These are phyloP conservation scores for Colletotrichum gigasporum DNA, from an alignment of 2,329 filamentous ascomycete species.

Conservation along the genomic window DNA sequence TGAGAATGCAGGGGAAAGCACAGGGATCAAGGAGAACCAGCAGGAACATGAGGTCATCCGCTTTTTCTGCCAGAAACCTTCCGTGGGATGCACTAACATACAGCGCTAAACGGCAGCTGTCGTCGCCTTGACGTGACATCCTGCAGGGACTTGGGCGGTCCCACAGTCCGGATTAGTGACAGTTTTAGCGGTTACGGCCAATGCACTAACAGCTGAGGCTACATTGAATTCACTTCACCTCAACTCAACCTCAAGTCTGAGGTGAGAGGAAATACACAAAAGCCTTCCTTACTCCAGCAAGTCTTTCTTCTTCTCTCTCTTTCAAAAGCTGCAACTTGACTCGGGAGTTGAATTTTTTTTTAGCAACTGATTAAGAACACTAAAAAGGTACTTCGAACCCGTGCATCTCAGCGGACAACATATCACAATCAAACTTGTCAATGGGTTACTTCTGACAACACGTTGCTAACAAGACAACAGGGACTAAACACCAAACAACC, in stretches of 20 bases:
- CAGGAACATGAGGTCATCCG: conserved; percentile 27
- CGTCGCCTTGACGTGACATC: not conserved
- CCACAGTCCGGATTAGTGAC: conserved; percentile 3
- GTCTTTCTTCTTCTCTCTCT: not conserved
- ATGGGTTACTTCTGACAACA: not conserved
- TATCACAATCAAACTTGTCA: not conserved
- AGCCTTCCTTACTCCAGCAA: no score
- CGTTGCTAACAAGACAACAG: not conserved
- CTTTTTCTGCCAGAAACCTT: conserved; percentile 2
- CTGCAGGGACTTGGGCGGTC: not conserved
- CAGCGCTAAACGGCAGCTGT: not conserved
- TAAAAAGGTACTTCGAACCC: not conserved
- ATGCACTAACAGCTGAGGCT: conserved; percentile 1
- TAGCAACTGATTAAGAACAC: no score
- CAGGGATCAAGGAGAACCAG: conserved; percentile 10
- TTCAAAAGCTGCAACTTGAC: not conserved
- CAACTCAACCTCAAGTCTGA: not conserved
- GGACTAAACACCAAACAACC: not conserved
- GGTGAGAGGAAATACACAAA: not conserved
- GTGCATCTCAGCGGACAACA: not conserved
- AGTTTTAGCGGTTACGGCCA: not conserved
- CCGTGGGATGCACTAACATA: conserved; percentile 2
- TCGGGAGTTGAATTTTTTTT: no score
- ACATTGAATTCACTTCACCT: not conserved
- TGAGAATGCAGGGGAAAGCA: conserved; percentile 12